Base-by-base conservation (phyloP, 148 eudicot genomes). In the Rhododendron griersonianum region DNA sequence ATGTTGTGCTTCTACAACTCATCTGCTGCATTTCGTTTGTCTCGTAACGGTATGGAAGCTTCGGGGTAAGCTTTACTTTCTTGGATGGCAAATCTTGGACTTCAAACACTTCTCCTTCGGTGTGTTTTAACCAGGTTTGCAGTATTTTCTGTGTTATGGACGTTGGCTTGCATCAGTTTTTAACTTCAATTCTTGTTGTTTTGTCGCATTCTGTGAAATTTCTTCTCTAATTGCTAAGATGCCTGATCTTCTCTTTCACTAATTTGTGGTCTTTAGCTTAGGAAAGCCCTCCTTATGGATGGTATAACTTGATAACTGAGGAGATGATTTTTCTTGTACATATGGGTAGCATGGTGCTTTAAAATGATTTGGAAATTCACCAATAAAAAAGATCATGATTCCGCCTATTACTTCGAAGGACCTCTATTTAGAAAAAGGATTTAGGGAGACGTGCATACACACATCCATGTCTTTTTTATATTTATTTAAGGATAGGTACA, bases 41-140 rank as follows among this genome's bases (percentile, higher is more conserved):
- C 57, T 67, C 84, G 69, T 50, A 79, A 9, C 71, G 80, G 30
- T 39, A 67, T 84, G 47, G 81, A 84, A 84, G 89, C 84, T 84
- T 79, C 65, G 50, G 81, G 59, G 59, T 87, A 83, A 86, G 79
- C 86, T 84, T 84, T 84, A 11, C 73, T 50, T 84, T 80, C 71
- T 87, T 79, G 88, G 88, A 67, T 84, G 84, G 81, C 78, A 87
- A 30, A 65, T 51, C 71, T 67, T 80, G 84, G 85, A 84, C 86
- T 78, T 84, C 84, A 84, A 87, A 67, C 84, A 28, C 37, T 84
- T 55, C 84, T 79, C 71, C 83, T 51, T 53, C 67, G 10, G 73
- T 84, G 86, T 84, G 39, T 83, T 30, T 65, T 67, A 45, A 69
- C 78, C 86, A 87, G 89, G 89, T 87, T 87, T 87, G 89, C 86